phyloP scores from a whole-genome alignment of 257 asterid genomes.

The Penstemon davidsonii region DNA sequence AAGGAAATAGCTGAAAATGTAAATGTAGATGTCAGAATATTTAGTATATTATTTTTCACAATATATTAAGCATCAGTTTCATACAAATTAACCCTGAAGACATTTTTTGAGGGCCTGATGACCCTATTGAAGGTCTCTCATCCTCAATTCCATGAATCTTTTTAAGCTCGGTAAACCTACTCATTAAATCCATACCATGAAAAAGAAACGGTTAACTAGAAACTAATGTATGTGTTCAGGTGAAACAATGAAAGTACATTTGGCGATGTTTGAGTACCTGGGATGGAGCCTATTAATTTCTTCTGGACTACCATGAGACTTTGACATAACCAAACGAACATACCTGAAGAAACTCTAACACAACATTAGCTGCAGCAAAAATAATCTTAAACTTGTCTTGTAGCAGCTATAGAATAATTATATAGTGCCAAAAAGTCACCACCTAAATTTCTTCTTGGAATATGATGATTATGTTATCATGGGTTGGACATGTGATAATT shows the following conservation, averaged over 20 bases:
- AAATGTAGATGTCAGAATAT: conserved; percentile 16
- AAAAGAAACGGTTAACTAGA: not conserved
- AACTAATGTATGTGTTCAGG: not conserved
- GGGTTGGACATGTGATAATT: too few relatives aligned
- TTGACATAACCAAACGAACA: conserved; percentile 90
- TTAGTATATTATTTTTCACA: conserved; percentile 4
- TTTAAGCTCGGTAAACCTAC: conserved; percentile 82
- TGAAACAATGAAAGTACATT: not conserved
- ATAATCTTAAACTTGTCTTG: not conserved
- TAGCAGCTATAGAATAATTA: too few relatives aligned
- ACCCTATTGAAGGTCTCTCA: conserved; percentile 57
- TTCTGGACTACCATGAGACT: conserved; percentile 46
- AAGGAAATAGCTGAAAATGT: conserved; percentile 65
- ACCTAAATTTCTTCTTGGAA: too few relatives aligned
- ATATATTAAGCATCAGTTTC: conserved; percentile 25
- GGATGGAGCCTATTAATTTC: conserved; percentile 71
- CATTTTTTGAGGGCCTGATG: conserved; percentile 85
- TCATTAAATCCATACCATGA: conserved; percentile 15
- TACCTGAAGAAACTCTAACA: conserved; percentile 51
- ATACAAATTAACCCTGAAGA: conserved; percentile 88
- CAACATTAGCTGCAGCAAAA: conserved; percentile 5
- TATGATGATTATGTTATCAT: too few relatives aligned
- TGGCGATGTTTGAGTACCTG: conserved; percentile 42
- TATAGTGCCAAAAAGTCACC: too few relatives aligned
- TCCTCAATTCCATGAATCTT: conserved; percentile 75